Evolutionary conservation across 805 yeast species (phyloP), one percentile per base, ranked within the genome.

Genomic region (Candida khao-thaluensis): DNA sequence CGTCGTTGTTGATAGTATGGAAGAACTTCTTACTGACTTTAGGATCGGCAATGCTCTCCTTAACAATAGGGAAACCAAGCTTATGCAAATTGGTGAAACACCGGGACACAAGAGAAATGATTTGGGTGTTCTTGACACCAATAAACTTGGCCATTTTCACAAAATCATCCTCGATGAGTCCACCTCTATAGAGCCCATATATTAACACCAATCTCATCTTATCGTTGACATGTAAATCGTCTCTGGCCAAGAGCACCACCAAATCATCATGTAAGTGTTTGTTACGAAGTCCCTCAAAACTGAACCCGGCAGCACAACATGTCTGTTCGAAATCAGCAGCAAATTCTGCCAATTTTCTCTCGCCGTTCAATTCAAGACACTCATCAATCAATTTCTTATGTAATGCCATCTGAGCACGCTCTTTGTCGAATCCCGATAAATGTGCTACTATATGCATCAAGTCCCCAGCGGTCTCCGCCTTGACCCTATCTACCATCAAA

Each of bases 281-380:
- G 31, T 74, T 72, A 48, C 76, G 76, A 18, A 72, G 73, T 2
- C 91, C 89, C 47, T 86, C 85, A 33, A 80, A 69, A 40, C 79
- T 81, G 2, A 74, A 59, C 16, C 95, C 95, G 30, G 78, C 77
- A 3, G 88, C 85, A 4, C 84, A 77, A 47, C 89, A 72, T 14
- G 81, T 76, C 62, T 90, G 96, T 61, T 93, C 98, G 42, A 89
- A 72, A 47, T 86, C 93, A 1, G 95, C 87, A 14, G 85, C 69
- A 48, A 66, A 66, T 43, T 79, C 87, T 7, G 83, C 79, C 47
- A 88, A 62, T 45, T 76, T 72, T 44, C 79, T 69, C 20, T 68
- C 70, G 35, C 80, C 76, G 55, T 82, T 80, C 11, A 72, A 61
- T 18, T 70, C 72, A 60, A 85, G 67, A 54, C 90, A 79, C 52